Evolutionary conservation across 805 yeast species (phyloP).

Genomic region (Yamadazyma olivae): DNA sequence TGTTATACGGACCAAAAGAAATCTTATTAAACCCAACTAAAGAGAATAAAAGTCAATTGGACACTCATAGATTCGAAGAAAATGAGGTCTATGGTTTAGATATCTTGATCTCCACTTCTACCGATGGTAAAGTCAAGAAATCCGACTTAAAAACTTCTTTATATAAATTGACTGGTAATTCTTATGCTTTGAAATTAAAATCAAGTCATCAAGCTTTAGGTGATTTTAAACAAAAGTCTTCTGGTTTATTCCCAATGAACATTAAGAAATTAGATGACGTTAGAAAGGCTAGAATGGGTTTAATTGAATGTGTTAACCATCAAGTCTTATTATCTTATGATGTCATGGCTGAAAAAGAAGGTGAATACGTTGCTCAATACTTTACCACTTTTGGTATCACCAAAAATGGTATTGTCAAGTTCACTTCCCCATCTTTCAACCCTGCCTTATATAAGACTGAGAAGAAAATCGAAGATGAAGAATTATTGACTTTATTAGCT

Average conservation of each 20-base stretch:
- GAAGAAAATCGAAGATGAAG: constrained; percentile 52
- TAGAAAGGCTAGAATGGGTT: constrained; percentile 69
- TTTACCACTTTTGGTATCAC: constrained; percentile 76
- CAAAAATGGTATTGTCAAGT: constrained; percentile 65
- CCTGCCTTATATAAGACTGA: constrained; percentile 50
- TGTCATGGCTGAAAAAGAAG: constrained; percentile 63
- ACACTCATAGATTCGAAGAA: constrained; percentile 63
- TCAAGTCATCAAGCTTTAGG: constrained; percentile 64
- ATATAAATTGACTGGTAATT: constrained; percentile 67
- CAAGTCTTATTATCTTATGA: constrained; percentile 67
- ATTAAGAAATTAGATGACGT: constrained; percentile 65
- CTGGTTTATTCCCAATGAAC: constrained; percentile 63
- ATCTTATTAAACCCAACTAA: constrained; percentile 73
- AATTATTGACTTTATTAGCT: constrained; percentile 42
- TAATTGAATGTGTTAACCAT: constrained; percentile 69
- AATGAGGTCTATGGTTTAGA: constrained; percentile 79
- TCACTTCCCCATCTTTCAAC: constrained; percentile 55
- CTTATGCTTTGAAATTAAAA: constrained; percentile 67
- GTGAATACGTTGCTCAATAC: constrained; percentile 64
- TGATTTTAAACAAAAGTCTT: constrained; percentile 64
- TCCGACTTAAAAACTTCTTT: constrained; percentile 63
- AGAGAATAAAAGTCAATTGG: constrained; percentile 60
- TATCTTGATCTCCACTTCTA: constrained; percentile 60
- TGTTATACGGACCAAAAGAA: constrained; percentile 71
- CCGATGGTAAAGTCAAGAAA: constrained; percentile 62